Evolutionary conservation across 2,329 filamentous ascomycete genomes (phyloP), one percentile per base, ranked within the genome.

Genomic region (Emericellopsis cladophorae): DNA sequence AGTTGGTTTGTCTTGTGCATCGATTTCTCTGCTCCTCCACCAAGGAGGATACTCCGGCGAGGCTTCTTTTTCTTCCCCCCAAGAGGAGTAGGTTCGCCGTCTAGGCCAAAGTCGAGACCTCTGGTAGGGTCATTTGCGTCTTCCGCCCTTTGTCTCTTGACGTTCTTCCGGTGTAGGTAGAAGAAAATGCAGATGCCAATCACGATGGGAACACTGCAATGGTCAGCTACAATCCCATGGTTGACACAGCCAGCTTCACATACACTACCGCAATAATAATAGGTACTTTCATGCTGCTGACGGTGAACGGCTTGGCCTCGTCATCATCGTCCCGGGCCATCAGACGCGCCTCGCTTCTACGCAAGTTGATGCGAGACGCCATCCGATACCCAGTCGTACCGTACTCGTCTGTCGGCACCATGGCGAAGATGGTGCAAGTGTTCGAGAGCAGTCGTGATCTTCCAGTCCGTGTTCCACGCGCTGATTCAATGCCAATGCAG

Each of bases 71-170:
- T 54, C 50, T 60, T 61, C 14, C 62, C 48, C 14, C 35, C 31
- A n/a, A 37, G 18, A 3, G 37, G 33, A 68, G 48, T 55, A 40
- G 66, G 59, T 42, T 82, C 63, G 31, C 64, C 86, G 54, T 95
- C 62, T 9, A 29, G 26, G 31, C 92, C 92, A 56, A 95, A 98
- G 59, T 98, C 92, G 55, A 96, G 72, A 1, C 87, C 92, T 55
- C 83, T 89, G 61, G 93, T 86, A 49, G 86, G 85, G 59, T 95
- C 89, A 46, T 83, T 78, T 15, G 74, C 71, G 62, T 98, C 92
- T 62, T 98, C 92, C 44, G 70, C 65, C 42, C 70, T 68, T 47
- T 87, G 70, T 52, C 78, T 87, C 56, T 74, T 77, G 32, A 84
- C 63, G 52, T 87, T 83, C 57, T 86, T 75, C 40, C 86, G 77